Base-by-base conservation (phyloP, 768 basidiomycete genomes). In the Tricholoma flavovirens region DNA sequence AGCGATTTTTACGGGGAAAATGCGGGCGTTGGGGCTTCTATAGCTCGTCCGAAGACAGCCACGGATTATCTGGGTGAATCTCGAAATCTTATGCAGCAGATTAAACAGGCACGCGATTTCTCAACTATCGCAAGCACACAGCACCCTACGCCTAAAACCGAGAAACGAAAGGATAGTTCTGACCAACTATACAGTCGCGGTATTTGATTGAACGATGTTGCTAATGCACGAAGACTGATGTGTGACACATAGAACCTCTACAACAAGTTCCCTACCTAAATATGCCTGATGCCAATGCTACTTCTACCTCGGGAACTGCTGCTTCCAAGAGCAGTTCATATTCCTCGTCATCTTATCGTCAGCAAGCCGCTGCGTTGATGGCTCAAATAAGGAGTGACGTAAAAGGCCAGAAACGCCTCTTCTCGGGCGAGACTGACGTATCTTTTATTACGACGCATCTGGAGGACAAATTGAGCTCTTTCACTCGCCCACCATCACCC, bases 301-400 rank as follows among this genome's bases (percentile, higher is more conserved):
- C 67, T 57, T 59, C 66, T 33, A 65, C 71, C 35, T 67, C 69
- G 24, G 68, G 67, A 26, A 67, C 71, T 11, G 59, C 69, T n/a
- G 66, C 59, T 51, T 71, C 74, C 26, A 71, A 65, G 56, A 55
- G 64, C 38, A 71, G 62, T 48, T 70, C 74, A 2, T 81, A 82
- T 56, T 84, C 87, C 0, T 86, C 88, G 7, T 74, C 83, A 19
- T 80, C 79, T 8, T 90, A 90, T 67, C 82, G 91, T 40, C 76
- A 83, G 61, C 84, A 90, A 61, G 93, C 90, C 11, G 88, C 83
- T 8, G 83, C 77, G 22, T 70, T 95, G 46, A 93, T 95, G 88
- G 87, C 87, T 22, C 88, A 91, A 60, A 92, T 94, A 60, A 87
- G 87, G 69, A 80, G 77, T 56, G 89, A 90, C 62, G 83, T 91